A percentile compares a stretch with the other conserved stretches of the same genome.
phyloP scores from a whole-genome alignment of 495 filamentous ascomycete genomes.

The Melanomma pulvis-pyrius region DNA sequence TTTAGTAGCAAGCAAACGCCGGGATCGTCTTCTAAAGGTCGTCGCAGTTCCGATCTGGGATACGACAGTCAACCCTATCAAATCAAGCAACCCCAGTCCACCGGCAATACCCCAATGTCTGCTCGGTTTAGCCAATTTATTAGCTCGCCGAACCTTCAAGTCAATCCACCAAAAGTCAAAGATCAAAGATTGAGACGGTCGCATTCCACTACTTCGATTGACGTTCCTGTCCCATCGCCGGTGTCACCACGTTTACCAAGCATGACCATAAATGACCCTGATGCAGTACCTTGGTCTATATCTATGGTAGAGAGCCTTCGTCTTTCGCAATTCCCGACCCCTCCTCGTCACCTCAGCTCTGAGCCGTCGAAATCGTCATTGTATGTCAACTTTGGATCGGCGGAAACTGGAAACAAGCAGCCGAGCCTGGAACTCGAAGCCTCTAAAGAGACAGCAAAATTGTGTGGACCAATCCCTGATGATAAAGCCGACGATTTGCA shows the following conservation, averaged over 20 bases:
- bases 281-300: constrained; percentile 22
- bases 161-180: neutral
- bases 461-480: neutral
- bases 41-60: constrained; percentile 1
- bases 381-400: neutral
- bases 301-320: constrained; percentile 30
- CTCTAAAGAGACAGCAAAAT: neutral
- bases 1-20: constrained; percentile 14
- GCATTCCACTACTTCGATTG: constrained; percentile 30
- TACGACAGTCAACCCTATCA: constrained; percentile 19
- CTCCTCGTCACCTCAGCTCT: neutral
- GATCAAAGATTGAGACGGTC: constrained; percentile 27
- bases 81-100: constrained; percentile 10
- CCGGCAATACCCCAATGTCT: neutral
- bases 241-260: constrained; percentile 25
- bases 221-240: constrained; percentile 5
- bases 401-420: neutral
- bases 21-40: neutral
- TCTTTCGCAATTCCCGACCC: constrained; percentile 28
- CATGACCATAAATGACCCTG: constrained; percentile 12
- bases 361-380: constrained; percentile 2
- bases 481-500: neutral
- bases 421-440: neutral
- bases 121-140: constrained; percentile 13
- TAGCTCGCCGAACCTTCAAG: constrained; percentile 27